Conservation (phyloP, 805 yeast genomes). For the Kodamaea hsintzibuensis region DNA sequence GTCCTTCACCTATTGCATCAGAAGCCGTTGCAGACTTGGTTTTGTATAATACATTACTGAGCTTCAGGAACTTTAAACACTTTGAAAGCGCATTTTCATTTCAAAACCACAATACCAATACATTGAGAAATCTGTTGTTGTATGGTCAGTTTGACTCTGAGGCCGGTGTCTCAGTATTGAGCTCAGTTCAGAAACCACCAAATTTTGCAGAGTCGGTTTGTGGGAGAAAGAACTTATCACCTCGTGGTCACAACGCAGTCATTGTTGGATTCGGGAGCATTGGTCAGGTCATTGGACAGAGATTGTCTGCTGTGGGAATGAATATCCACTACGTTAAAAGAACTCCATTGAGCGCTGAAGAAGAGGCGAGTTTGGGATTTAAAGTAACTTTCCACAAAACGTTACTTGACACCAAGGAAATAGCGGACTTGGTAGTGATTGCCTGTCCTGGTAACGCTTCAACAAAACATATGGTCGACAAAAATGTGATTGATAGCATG, state of each 20-base stretch:
- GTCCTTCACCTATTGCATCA: conserved; percentile 25
- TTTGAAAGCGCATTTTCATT: conserved; percentile 12
- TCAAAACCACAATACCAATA: conserved; percentile 15
- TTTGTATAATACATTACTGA: conserved; percentile 23
- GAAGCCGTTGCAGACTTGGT: conserved; percentile 31
- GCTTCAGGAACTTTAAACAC: conserved; percentile 25
- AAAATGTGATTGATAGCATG: conserved; percentile 15
- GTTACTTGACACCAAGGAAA: conserved; percentile 15
- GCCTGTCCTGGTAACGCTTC: conserved; percentile 28
- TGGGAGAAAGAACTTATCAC: conserved; percentile 18
- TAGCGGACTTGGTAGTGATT: conserved; percentile 28
- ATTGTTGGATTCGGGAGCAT: conserved; percentile 29
- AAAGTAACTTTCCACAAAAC: conserved; percentile 20
- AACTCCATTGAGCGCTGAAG: conserved; percentile 13
- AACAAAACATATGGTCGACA: conserved; percentile 21
- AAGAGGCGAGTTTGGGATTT: conserved; percentile 17
- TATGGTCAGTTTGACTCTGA: conserved; percentile 11
- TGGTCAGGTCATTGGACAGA: conserved; percentile 23
- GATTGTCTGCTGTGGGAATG: conserved; percentile 26
- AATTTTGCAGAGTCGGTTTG: conserved; percentile 30
- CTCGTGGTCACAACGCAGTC: conserved; percentile 25
- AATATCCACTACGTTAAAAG: conserved; percentile 28
- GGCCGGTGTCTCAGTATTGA: conserved; percentile 5
- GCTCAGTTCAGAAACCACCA: background rate
- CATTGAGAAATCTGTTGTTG: conserved; percentile 15